Evolutionary conservation across 2,329 filamentous ascomycete genomes (phyloP), one percentile per base, ranked within the genome.

Genomic region (Penicillium decumbens): DNA sequence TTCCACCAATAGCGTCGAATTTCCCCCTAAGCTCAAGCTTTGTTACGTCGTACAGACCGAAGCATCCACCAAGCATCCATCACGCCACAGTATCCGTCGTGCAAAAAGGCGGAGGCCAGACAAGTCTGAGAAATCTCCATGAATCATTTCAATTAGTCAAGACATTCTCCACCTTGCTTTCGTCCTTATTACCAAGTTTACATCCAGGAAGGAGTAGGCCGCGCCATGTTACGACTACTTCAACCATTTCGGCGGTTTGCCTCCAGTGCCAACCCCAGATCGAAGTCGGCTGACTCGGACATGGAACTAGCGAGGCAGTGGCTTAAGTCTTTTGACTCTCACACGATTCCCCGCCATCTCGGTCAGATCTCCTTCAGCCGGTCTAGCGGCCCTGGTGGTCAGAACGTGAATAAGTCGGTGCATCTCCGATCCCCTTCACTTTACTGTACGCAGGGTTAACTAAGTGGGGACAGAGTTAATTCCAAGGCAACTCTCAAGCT

Each of bases 341-440:
- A 78, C 12, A 75, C 77, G 12, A 78, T 84, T 48, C 80, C 82
- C 24, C 75, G 73, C 48, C 72, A 72, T 55, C 73, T 84, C 49
- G 77, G 80, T 60, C 76, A 82, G 53, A 64, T 85, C 56, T 80
- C 75, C 42, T 85, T 83, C 65, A 83, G 80, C 63, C 75, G 82
- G 50, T 83, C 82, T 2, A 82, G 81, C 45, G 82, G 82, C 3
- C 82, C 82, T 15, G 82, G 82, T 43, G 82, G 82, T 9, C 82
- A 85, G 65, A 85, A 85, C 70, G 82, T 85, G 49, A 85, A 85
- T 69, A 85, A 85, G 82, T 85, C 68, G 56, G 74, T 63, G 41
- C 49, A 56, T 50, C 45, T 53, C 45, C 43, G 52, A 45, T 49
- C 49, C 54, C 42, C 32, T 18, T 37, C 30, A 42, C 27, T 42